phyloP scores from a whole-genome alignment of 2,329 filamentous ascomycete genomes.

The Epichloe gansuensis region DNA sequence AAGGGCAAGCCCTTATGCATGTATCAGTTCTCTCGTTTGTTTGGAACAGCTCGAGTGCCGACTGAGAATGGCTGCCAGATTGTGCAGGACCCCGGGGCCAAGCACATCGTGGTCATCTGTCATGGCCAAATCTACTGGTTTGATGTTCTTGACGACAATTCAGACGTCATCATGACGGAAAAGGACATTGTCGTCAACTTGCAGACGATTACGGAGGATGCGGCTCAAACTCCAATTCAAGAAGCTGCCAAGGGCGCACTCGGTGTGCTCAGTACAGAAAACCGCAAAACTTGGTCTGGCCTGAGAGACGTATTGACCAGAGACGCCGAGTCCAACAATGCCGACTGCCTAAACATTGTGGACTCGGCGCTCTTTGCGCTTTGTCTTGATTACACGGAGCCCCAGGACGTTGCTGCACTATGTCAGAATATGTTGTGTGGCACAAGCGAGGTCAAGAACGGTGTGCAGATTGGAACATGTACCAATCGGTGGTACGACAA shows the following conservation, averaged over 20 bases:
- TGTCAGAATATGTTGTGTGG: slow-evolving; percentile 98
- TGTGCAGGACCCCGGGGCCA: slow-evolving; percentile 83
- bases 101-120: slow-evolving; percentile 85
- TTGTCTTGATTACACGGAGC: slow-evolving; percentile 86
- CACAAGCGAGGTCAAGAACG: slow-evolving; percentile 79
- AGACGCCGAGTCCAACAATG: slow-evolving; percentile 83
- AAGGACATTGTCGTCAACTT: slow-evolving; percentile 86
- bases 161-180: slow-evolving; percentile 93
- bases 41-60: slow-evolving; percentile 87
- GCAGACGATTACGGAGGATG: slow-evolving; percentile 84
- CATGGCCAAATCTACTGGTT: slow-evolving; percentile 99
- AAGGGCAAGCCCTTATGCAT: slow-evolving; percentile 82
- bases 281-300: slow-evolving; percentile 90
- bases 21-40: slow-evolving; percentile 94
- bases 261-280: slow-evolving; percentile 90
- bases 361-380: slow-evolving; percentile 88
- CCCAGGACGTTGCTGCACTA: slow-evolving; percentile 65
- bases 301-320: slow-evolving; percentile 76
- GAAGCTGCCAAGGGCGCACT: slow-evolving; percentile 91
- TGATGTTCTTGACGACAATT: slow-evolving; percentile 87
- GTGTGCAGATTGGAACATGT: slow-evolving; percentile 92
- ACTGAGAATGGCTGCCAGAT: slow-evolving; percentile 94
- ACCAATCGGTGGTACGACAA: slow-evolving; percentile 99
- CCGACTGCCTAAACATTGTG: slow-evolving; percentile 88
- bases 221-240: slow-evolving; percentile 76